Conservation (phyloP, 2,329 filamentous ascomycete genomes). For the Penicillium brasilianum region DNA sequence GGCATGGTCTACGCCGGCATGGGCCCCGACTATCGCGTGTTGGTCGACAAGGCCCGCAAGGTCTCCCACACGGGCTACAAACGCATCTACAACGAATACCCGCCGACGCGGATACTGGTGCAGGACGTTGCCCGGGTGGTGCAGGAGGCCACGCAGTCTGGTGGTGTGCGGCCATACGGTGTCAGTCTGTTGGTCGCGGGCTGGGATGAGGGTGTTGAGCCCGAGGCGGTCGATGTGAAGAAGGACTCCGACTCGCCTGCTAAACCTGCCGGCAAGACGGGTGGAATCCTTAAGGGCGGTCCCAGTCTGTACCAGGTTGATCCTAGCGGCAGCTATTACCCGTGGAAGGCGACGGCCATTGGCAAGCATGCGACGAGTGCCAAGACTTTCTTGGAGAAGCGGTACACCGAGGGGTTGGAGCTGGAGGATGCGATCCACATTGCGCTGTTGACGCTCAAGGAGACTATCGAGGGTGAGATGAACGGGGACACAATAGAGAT, state of each 20-base stretch:
- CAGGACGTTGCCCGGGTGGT: conserved; percentile 97
- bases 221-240: conserved; percentile 71
- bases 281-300: conserved; percentile 91
- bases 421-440: conserved; percentile 98
- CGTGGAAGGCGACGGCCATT: conserved; percentile 99
- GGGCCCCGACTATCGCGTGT: conserved; percentile 96
- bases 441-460: conserved; percentile 93
- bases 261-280: conserved; percentile 83
- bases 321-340: conserved; percentile 98
- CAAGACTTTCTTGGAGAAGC: conserved; percentile 99
- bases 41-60: conserved; percentile 97
- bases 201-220: conserved; percentile 96
- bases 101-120: conserved; percentile 98
- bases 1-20: conserved; percentile 99
- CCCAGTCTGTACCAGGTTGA: conserved; percentile 99
- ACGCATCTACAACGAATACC: conserved; percentile 99
- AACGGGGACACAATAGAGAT: conserved; percentile 98
- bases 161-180: conserved; percentile 95
- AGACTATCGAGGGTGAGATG: conserved; percentile 99
- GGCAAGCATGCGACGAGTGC: conserved; percentile 98
- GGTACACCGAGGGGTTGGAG: conserved; percentile 96
- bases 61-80: conserved; percentile 99
- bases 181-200: conserved; percentile 94
- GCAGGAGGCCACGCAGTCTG: conserved; percentile 98
- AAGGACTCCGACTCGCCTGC: conserved; percentile 59